phyloP scores from a whole-genome alignment of 1,284 basidiomycete species.

The Puccinia horiana region DNA sequence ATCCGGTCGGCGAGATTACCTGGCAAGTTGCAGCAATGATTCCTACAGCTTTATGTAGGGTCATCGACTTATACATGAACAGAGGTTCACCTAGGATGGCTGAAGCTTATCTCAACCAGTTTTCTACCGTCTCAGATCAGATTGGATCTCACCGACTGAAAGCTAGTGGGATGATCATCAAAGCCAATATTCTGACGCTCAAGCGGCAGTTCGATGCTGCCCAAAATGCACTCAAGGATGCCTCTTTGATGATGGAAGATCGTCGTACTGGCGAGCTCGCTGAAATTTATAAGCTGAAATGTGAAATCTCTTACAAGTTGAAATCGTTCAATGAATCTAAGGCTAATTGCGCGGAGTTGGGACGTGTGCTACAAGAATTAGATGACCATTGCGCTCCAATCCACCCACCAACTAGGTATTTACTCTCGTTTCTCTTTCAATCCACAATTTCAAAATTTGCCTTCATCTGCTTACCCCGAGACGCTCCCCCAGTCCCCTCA shows the following conservation, averaged over 20 bases:
- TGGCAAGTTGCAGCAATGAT: slow-evolving; percentile 43
- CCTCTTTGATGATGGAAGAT: slow-evolving; percentile 20
- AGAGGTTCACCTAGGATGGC: slow-evolving; percentile 48
- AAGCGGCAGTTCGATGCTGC: slow-evolving; percentile 37
- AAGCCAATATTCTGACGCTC: slow-evolving; percentile 35
- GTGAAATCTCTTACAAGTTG: slow-evolving; percentile 26
- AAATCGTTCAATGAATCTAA: slow-evolving; percentile 38
- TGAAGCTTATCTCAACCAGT: slow-evolving; percentile 43
- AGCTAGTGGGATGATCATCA: slow-evolving; percentile 4
- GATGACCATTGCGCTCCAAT: not conserved
- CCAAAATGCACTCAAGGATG: slow-evolving; percentile 18
- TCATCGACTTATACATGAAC: slow-evolving; percentile 33
- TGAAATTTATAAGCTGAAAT: slow-evolving; percentile 35
- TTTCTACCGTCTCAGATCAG: slow-evolving; percentile 24
- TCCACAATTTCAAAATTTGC: not conserved
- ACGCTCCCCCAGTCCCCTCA: not conserved
- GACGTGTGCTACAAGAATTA: slow-evolving; percentile 13
- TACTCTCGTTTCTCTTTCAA: not conserved
- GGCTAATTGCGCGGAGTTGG: slow-evolving; percentile 31
- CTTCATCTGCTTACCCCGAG: not conserved
- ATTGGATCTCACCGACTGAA: slow-evolving; percentile 45
- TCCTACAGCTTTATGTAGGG: slow-evolving; percentile 26
- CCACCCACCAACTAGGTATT: not conserved
- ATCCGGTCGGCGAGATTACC: slow-evolving; percentile 46
- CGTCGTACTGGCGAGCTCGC: slow-evolving; percentile 27